Base-by-base conservation (phyloP, 257 asterid genomes). In the Rubia yunnanensis region DNA sequence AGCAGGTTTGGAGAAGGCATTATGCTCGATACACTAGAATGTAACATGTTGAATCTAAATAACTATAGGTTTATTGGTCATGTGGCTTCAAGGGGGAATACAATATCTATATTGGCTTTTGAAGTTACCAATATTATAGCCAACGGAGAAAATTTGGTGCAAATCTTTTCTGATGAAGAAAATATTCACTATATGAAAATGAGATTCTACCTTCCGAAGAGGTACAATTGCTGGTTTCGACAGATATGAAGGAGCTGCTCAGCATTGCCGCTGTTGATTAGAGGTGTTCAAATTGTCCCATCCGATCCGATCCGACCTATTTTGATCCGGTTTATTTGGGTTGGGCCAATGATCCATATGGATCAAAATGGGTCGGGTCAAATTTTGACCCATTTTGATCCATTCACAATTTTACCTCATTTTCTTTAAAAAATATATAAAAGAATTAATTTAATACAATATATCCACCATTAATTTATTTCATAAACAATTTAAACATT, bases 51-150 rank as follows among this genome's bases (percentile, higher is more conserved):
- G 61, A 94, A 85, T 78, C 84, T 94, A 71, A 91, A 94, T 74
- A 65, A 91, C 23, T 84, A 96, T 63, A 98, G 99, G 23, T 94
- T 94, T 80, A 76, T 82, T 10, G 71, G 89, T 10, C 87, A 91
- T 30, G 79, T 79, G 75, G 60, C 91, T 63, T 74, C 95, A 70
- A 84, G 95, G 76, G 95, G 95, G 74, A 88, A 86, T 74, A 84
- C 77, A 77, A 77, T 94, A 67, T 34, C 80, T 10, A 94, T 94
- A 55, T 79, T 94, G 79, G 87, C 99, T 39, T 94, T 91, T 67
- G 99, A 94, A 79, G 96, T 94, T 72, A 96, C 99, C 20, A 94
- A 94, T 79, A 94, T 98, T 58, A 81, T 94, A 65, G 85, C 81
- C 75, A 94, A 91, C 81, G 99, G 96, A 41, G 86, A 95, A 63